Conservation (phyloP, 441 rosid genomes). For the Croton laevigatus region DNA sequence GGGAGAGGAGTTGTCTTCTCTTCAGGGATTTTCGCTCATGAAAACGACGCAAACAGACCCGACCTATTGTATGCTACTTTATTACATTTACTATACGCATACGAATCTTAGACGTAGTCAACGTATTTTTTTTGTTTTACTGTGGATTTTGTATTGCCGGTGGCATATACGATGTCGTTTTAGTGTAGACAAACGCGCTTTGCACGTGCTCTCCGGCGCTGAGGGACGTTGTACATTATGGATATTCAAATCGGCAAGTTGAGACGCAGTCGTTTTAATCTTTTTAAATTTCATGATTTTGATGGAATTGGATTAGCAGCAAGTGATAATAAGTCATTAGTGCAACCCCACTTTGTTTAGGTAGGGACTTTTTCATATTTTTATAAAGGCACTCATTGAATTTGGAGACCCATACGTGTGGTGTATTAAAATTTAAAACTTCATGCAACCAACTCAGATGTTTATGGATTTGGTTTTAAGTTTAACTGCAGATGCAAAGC, state of each 20-base stretch:
- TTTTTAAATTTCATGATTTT: no score
- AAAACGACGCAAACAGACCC: background rate
- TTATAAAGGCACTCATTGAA: background rate
- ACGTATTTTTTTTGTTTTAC: background rate
- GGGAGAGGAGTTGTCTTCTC: background rate
- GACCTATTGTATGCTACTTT: background rate
- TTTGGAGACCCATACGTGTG: conserved; percentile 8
- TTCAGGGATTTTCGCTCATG: background rate
- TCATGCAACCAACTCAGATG: no score
- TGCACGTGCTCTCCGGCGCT: conserved; percentile 6
- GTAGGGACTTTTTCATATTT: background rate
- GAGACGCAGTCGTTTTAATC: background rate
- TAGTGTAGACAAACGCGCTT: background rate
- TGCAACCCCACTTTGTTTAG: background rate
- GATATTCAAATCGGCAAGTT: background rate
- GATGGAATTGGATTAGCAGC: background rate
- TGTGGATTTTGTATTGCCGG: background rate
- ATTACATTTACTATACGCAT: background rate
- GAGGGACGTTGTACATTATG: conserved; percentile 5
- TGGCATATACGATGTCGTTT: background rate
- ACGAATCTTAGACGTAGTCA: background rate
- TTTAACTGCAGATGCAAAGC: no score
- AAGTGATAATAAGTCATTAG: background rate
- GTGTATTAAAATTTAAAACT: no score
- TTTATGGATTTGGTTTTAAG: no score